Base-by-base conservation (phyloP, 352 stramenopile species). In the Saprolegnia diclina region DNA sequence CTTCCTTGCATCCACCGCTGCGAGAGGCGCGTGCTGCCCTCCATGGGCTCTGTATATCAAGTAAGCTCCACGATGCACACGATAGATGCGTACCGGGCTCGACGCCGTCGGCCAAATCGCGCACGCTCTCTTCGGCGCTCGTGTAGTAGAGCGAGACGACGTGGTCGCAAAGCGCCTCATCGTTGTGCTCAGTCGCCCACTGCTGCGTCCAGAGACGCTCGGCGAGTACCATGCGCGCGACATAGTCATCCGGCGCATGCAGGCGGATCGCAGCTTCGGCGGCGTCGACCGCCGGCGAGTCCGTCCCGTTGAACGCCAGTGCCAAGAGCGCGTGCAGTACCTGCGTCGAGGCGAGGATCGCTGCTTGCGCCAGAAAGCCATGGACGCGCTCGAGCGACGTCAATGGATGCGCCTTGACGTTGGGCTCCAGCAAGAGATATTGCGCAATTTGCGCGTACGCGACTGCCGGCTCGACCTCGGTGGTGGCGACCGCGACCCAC, bases 51-150 rank as follows among this genome's bases (percentile, higher is more conserved):
- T 18, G 9, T 48, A 11, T 14, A 64, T 13, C 19, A 64, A 13
- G 11, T 46, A 64, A 64, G 32, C 10, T 13, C 40, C 0, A 1
- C 19, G 22, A 64, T 64, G 22, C 16, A 44, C 21, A 48, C 21
- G 11, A 14, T n/a, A n/a, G n/a, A n/a, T n/a, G 16, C 2, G 38
- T 56, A 67, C 61, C 61, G 22, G 53, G 45, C n/a, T 67, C 61
- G 16, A 32, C 61, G 48, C 61, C 61, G 48, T 56, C 44, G 29
- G 55, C n/a, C 48, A 67, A 53, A 26, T 67, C 61, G 9, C 29
- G 40, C 7, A 67, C 48, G 48, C 61, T 67, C 16, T 67, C 61
- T 16, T 67, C 61, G 22, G 61, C 61, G 37, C 61, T 59, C 16
- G 44, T 67, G 48, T 67, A 67, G 48, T 67, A 67, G 32, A 56